Conservation (phyloP, 2,329 filamentous ascomycete genomes). For the Dryadomyces quercus-mongolicae region DNA sequence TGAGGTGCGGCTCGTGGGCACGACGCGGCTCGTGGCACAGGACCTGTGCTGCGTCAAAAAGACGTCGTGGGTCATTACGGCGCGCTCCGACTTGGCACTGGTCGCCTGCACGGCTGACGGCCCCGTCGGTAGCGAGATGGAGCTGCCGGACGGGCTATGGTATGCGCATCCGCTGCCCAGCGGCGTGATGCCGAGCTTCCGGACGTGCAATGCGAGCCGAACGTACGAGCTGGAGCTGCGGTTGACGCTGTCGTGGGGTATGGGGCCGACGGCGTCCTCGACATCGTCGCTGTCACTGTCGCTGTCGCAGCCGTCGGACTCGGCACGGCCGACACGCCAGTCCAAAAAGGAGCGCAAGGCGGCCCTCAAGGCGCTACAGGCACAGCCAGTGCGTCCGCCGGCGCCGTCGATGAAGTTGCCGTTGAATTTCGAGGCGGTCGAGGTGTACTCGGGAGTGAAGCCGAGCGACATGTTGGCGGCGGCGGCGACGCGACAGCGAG, state of each 20-base stretch:
- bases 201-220: constrained; percentile 76
- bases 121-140: constrained; percentile 52
- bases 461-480: constrained; percentile 68
- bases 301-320: background rate
- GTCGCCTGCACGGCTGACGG: constrained; percentile 50
- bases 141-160: constrained; percentile 65
- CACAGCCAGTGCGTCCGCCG: constrained; percentile 16
- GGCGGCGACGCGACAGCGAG: constrained; percentile 28
- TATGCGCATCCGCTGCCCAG: constrained; percentile 60
- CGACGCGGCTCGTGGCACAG: constrained; percentile 68
- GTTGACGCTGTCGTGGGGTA: constrained; percentile 65
- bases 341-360: constrained; percentile 9
- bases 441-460: constrained; percentile 78
- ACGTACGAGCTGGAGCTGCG: constrained; percentile 75
- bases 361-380: constrained; percentile 23
- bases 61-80: constrained; percentile 64
- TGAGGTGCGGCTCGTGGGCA: constrained; percentile 70
- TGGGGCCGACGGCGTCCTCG: constrained; percentile 23
- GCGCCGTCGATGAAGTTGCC: constrained; percentile 71
- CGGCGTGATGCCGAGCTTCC: constrained; percentile 76
- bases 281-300: background rate
- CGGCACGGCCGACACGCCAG: background rate
- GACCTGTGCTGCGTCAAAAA: constrained; percentile 59
- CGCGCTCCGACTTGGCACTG: constrained; percentile 58
- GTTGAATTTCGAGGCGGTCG: constrained; percentile 58